Base-by-base conservation (phyloP, 768 basidiomycete genomes). In the Pleurotus tuber-regium region DNA sequence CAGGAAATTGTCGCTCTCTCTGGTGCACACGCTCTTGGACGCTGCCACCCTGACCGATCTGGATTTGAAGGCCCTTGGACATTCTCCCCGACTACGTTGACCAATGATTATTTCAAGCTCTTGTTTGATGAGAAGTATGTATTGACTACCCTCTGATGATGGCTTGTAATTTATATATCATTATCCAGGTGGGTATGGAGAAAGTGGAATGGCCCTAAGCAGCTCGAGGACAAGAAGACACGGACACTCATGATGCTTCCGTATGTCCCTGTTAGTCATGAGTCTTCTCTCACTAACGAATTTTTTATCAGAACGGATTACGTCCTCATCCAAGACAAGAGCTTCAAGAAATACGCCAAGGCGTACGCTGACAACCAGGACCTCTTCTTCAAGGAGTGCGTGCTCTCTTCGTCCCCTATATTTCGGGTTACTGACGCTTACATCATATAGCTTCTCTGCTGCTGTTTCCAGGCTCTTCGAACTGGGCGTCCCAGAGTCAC, bases 1-100 rank as follows among this genome's bases (percentile, higher is more conserved):
- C 92, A 91, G 69, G 96, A 98, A 72, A 98, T 98, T 43, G 95
- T 97, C 54, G 92, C 92, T 50, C 88, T 98, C 58, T 82, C 83
- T 19, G 96, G 96, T 56, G 94, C 92, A 30, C 96, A 99, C 64
- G 94, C 93, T 53, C 84, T 99, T 39, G 96, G 97, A 19, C 90
- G 96, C 65, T 96, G 93, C 79, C 96, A 99, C 76, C 52, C 75
- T 52, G 80, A 90, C 69, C 83, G 91, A 47, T 89, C 87, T 52
- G 90, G 89, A 35, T 95, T 86, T 65, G 85, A 89, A 5, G 92
- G 89, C 9, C 92, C 90, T n/a, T 93, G 89, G 92, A 93, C 93
- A 2, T 94, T 95, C 82, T 90, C 92, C 12, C 93, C 94, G 3
- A 90, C 83, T 18, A 90, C 90, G 2, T 66, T 94, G 61, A 87